Evolutionary conservation across 2,329 filamentous ascomycete species (phyloP), one percentile per base, ranked within the genome.

Genomic region (Anisogramma anomala): DNA sequence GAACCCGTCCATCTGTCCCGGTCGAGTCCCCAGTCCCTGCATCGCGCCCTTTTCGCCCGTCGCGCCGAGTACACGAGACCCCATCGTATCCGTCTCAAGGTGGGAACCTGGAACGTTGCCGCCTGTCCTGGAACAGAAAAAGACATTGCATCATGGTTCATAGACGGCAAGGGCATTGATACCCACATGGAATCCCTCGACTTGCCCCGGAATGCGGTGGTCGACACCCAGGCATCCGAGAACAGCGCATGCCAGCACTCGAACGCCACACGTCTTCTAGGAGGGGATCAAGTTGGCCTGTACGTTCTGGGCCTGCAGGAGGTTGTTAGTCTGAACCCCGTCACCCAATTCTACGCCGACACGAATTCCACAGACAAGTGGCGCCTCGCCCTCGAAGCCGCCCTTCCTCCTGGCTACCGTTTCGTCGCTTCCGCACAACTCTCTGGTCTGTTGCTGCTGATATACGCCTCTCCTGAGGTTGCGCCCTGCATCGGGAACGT

Each of bases 41-140:
- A 74, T 33, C 68, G 66, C 47, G 74, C 75, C 22, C 67, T 96
- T 28, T 74, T 81, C 55, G 78, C 82, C 28, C 75, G 91, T 40
- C 75, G 79, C 53, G 65, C 74, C 36, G 88, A 96, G 58, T 98
- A 88, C 58, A 81, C 82, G 19, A 75, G 79, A 27, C 74, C 79
- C 32, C 79, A 79, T 57, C 73, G 73, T 37, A 76, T 94, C 51
- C 80, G 79, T 49, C 74, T 98, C 60, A 95, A 95, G 62, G 72
- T 98, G 38, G 91, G 89, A 31, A 82, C 84, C 0, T 98, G 91
- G 91, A 98, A 98, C 61, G 85, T 94, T 13, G 91, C 87, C 3
- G 79, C 82, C 1, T 79, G 83, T 49, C 77, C 84, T 10, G 86
- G 84, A 18, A 87, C 86, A 0, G 87, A 94, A 59, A 84, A 85